Evolutionary conservation across 1,284 basidiomycete genomes (phyloP).

Genomic region (Cutaneotrichosporon sp.): DNA sequence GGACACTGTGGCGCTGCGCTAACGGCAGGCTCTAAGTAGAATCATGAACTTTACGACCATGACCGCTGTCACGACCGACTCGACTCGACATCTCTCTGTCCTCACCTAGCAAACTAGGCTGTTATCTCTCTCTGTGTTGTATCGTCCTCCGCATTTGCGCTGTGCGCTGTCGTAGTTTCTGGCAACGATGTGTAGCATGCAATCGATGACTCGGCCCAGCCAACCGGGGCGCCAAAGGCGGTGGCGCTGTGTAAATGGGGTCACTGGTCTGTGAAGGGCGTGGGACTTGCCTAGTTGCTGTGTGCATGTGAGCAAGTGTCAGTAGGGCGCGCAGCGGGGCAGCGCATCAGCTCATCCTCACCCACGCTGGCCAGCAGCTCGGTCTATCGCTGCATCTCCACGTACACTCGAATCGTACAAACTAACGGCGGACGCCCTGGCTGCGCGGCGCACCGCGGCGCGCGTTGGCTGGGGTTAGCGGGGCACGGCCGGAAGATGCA

Average conservation of each 20-base stretch:
- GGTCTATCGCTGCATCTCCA: slow-evolving; percentile 2
- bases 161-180: neutral
- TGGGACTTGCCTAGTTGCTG: neutral
- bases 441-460: slow-evolving; percentile 50
- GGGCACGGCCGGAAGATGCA: no score
- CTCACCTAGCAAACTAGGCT: neutral
- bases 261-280: no score
- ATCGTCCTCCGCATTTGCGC: slow-evolving; percentile 1
- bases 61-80: slow-evolving; percentile 3
- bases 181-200: slow-evolving; percentile 3
- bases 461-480: slow-evolving; percentile 45
- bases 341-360: neutral
- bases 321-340: neutral
- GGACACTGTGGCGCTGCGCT: neutral
- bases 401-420: slow-evolving; percentile 1
- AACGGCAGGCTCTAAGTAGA: slow-evolving; percentile 3
- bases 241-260: no score
- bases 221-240: no score
- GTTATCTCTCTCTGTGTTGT: slow-evolving; percentile 7
- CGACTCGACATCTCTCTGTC: slow-evolving; percentile 2
- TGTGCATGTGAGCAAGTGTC: neutral
- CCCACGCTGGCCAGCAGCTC: no score
- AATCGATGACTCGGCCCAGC: neutral
- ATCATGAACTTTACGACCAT: neutral
- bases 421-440: slow-evolving; percentile 53